A percentile compares a stretch with the other conserved stretches of the same genome.
phyloP scores from a whole-genome alignment of 805 yeast genomes.

The Yarrowia keelungensis region DNA sequence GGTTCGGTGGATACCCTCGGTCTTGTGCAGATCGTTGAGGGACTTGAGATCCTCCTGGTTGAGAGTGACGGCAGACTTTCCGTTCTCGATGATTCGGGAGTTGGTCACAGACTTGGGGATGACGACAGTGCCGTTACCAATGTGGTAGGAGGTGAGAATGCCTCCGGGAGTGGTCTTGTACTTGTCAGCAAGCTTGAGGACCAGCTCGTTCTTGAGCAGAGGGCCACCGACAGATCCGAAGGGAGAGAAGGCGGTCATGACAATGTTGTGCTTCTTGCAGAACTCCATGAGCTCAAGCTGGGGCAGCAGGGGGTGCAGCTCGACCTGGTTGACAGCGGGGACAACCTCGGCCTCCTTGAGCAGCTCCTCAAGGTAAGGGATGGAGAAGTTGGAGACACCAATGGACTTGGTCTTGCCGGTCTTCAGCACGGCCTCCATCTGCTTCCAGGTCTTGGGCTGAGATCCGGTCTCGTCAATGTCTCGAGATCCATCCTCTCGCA shows the following conservation, averaged over 20 bases:
- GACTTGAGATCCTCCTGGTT: conserved; percentile 53
- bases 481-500: conserved; percentile 52
- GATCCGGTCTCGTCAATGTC: conserved; percentile 48
- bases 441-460: conserved; percentile 65
- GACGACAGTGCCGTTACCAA: conserved; percentile 64
- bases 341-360: conserved; percentile 57
- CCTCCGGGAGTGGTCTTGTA: conserved; percentile 62
- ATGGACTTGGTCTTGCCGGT: conserved; percentile 60
- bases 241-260: conserved; percentile 79
- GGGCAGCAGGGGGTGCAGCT: conserved; percentile 74
- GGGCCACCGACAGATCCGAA: conserved; percentile 71
- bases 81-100: conserved; percentile 60
- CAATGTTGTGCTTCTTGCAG: conserved; percentile 60
- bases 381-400: conserved; percentile 79
- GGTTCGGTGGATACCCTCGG: conserved; percentile 45
- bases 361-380: conserved; percentile 59
- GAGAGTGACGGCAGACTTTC: conserved; percentile 52
- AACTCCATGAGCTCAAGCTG: conserved; percentile 64
- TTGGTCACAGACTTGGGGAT: conserved; percentile 75
- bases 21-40: conserved; percentile 48
- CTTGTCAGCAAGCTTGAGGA: conserved; percentile 62
- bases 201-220: conserved; percentile 59
- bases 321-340: conserved; percentile 80
- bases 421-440: conserved; percentile 64
- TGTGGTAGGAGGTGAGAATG: conserved; percentile 68